A percentile compares a stretch with the other conserved stretches of the same genome.
phyloP scores from a whole-genome alignment of 23 red algal genomes.

The Cyanidioschyzon merolae region DNA sequence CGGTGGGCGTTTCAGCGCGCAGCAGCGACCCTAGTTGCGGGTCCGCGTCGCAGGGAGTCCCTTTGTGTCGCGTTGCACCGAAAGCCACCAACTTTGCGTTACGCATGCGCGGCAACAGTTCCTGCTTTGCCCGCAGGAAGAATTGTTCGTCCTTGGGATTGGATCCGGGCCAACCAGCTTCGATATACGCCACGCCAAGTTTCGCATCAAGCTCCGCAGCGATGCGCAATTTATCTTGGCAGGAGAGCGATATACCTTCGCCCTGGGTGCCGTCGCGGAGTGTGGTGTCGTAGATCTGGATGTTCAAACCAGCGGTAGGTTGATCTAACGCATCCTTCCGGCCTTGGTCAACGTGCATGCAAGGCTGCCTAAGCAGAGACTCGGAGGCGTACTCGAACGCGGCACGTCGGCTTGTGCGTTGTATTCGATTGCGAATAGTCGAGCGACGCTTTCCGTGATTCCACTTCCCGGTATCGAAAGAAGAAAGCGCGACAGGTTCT shows the following conservation, averaged over 20 bases:
- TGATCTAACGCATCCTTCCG: too few relatives aligned
- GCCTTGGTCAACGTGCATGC: too few relatives aligned
- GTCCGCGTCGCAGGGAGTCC: slow-evolving; percentile 49
- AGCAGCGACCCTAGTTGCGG: slow-evolving; percentile 47
- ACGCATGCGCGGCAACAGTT: slow-evolving; percentile 8
- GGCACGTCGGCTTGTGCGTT: too few relatives aligned
- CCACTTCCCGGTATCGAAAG: too few relatives aligned
- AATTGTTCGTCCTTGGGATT: slow-evolving; percentile 93
- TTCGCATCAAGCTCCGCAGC: slow-evolving; percentile 42
- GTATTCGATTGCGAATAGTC: too few relatives aligned
- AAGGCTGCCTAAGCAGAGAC: too few relatives aligned
- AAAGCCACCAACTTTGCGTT: slow-evolving; percentile 74
- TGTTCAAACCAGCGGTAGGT: not conserved
- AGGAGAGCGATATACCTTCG: slow-evolving; percentile 70
- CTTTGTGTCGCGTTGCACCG: slow-evolving; percentile 82
- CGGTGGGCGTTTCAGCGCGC: slow-evolving; percentile 44
- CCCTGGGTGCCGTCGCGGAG: slow-evolving; percentile 88
- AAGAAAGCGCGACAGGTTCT: too few relatives aligned
- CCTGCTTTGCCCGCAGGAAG: slow-evolving; percentile 34
- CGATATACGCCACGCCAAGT: slow-evolving; percentile 85
- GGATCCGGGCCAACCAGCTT: slow-evolving; percentile 92
- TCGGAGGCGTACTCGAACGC: too few relatives aligned
- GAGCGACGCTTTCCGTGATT: too few relatives aligned
- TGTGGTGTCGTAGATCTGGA: slow-evolving; percentile 87
- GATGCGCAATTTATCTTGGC: slow-evolving; percentile 82